Evolutionary conservation across 192 early-diverging fungal genomes (phyloP).

Genomic region (Coemansia sp.): DNA sequence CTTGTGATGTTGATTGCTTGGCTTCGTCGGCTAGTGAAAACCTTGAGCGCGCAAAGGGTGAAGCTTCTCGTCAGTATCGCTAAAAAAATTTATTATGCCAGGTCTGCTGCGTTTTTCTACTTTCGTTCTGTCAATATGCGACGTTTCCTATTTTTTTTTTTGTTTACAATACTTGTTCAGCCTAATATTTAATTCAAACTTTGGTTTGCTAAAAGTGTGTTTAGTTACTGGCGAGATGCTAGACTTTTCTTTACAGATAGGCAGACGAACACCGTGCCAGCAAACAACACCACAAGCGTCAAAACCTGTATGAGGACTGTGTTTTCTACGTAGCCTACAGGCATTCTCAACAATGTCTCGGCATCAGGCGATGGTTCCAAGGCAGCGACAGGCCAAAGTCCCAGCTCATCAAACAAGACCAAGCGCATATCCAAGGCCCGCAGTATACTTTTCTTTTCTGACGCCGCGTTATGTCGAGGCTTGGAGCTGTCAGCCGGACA

Average conservation of each 20-base stretch:
- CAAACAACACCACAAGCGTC: conserved; percentile 31
- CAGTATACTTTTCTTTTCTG: conserved; percentile 4
- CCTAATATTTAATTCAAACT: not conserved
- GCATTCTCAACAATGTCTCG: conserved; percentile 43
- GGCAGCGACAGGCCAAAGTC: conserved; percentile 14
- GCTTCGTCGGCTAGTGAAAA: conserved; percentile 45
- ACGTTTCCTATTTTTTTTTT: conserved; percentile 9
- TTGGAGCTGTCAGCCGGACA: conserved; percentile 14
- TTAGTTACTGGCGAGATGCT: not conserved
- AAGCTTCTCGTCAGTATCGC: conserved; percentile 22
- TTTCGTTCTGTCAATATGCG: conserved; percentile 17
- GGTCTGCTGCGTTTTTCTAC: not conserved
- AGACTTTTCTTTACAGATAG: not conserved
- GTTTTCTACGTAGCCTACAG: conserved; percentile 24
- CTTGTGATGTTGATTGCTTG: conserved; percentile 46
- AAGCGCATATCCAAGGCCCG: conserved; percentile 21
- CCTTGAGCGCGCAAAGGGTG: conserved; percentile 43
- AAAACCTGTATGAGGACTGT: conserved; percentile 20
- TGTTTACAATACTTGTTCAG: not conserved
- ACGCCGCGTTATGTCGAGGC: not conserved
- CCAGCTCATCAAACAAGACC: conserved; percentile 49
- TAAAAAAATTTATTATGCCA: conserved; percentile 12
- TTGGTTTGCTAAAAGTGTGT: not conserved
- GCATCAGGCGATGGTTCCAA: conserved; percentile 33
- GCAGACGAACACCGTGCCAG: conserved; percentile 19